These are phyloP conservation scores for Trametes polyzona DNA, from an alignment of 1,284 basidiomycete species.

Conservation along the genomic window DNA sequence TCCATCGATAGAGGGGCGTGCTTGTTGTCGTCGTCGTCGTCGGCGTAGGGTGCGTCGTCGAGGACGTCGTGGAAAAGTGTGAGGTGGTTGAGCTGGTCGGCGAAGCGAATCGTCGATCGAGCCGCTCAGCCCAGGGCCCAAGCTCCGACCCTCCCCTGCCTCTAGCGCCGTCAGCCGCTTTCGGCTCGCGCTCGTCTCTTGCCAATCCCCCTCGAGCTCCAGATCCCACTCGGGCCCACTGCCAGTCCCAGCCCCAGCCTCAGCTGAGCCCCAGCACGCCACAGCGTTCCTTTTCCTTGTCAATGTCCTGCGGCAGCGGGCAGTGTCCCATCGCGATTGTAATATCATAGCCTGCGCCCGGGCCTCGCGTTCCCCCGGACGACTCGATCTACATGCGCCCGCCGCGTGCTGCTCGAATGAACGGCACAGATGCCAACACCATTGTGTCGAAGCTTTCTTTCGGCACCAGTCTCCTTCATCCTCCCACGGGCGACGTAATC, in stretches of 20 bases:
- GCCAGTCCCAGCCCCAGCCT: background rate
- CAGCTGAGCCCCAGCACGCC: background rate
- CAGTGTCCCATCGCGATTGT: background rate
- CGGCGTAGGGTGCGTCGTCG: constrained; percentile 19
- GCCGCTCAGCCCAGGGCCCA: no score
- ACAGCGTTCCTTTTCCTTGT: background rate
- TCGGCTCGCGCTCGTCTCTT: constrained; percentile 22
- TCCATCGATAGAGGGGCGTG: constrained; percentile 33
- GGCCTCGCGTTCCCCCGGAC: background rate
- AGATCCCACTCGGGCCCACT: background rate
- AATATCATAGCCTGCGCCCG: background rate
- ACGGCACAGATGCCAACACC: constrained; percentile 5
- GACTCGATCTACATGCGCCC: background rate
- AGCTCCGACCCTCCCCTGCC: constrained; percentile 19
- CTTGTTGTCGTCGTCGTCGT: constrained; percentile 21
- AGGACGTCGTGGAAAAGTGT: constrained; percentile 20
- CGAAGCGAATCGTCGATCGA: constrained; percentile 17
- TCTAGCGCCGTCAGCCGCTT: constrained; percentile 30
- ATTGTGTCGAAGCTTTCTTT: constrained; percentile 7
- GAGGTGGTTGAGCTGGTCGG: constrained; percentile 23
- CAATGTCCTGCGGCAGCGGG: background rate
- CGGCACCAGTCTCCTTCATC: constrained; percentile 2
- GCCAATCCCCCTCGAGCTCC: background rate
- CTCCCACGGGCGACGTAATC: constrained; percentile 9
- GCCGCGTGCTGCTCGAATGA: constrained; percentile 10